Base-by-base conservation (phyloP, 2,329 filamentous ascomycete genomes). In the Botryotinia narcissicola region DNA sequence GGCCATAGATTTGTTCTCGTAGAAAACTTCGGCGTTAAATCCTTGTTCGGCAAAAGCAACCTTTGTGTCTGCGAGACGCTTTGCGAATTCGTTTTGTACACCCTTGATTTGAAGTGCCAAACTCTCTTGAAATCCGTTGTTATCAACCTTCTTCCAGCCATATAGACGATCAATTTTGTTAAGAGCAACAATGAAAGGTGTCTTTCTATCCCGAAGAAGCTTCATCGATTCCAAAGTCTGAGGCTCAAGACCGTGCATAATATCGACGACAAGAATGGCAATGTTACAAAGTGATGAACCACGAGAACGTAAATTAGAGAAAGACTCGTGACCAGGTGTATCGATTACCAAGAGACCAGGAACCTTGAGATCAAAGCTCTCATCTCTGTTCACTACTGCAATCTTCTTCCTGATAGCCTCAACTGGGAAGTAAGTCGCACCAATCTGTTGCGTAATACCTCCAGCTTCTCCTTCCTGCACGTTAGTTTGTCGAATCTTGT, bases 111-210 rank as follows among this genome's bases (percentile, higher is more conserved):
- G 96, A 80, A 97, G 87, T 59, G 90, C 89, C 82, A 99, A 86
- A 84, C 92, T 95, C 83, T 98, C 95, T 80, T 94, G 91, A 89
- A 99, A 98, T 74, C 96, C 96, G 82, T 99, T 99, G 89, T 99
- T 97, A 80, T 96, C 94, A 75, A 98, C 94, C 86, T 95, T 94
- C 87, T 97, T 97, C 96, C 97, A 99, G 82, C 94, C 94, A 82
- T 98, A 99, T 25, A 99, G 90, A 89, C 96, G 94, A 89, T 99
- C 96, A 78, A 99, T 98, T 87, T 99, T 99, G 91, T 99, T 99
- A 81, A 99, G 87, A 1, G 97, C 97, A 59, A 99, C 97, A 78
- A 99, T 97, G 86, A 99, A 99, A 8, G 96, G 96, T 35, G 96
- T 99, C 85, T 96, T 97, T 80, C 94, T 90, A 80, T 98, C 95